Conservation (phyloP, 2,329 filamentous ascomycete genomes). For the Colletotrichum spaethianum region DNA sequence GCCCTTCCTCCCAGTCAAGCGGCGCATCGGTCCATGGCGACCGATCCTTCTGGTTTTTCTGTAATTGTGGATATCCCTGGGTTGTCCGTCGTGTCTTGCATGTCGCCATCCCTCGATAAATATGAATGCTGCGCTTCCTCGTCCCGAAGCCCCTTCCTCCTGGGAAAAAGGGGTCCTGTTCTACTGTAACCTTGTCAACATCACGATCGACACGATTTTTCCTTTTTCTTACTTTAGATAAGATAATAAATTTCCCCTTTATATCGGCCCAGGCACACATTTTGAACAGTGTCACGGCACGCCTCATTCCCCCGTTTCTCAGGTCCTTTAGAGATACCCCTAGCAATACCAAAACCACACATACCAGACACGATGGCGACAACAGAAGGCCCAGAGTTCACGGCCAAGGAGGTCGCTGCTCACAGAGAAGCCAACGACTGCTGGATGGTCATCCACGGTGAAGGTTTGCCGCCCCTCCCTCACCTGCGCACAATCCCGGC, state of each 20-base stretch:
- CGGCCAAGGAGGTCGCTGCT: constrained; percentile 59
- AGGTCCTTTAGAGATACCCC: constrained; percentile 20
- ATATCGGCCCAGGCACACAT: constrained; percentile 3
- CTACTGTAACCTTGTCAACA: constrained; percentile 5
- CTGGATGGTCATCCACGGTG: constrained; percentile 70
- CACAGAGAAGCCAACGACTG: constrained; percentile 64
- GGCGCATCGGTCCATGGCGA: background rate
- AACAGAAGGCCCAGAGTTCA: constrained; percentile 47
- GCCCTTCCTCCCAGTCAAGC: constrained; percentile 6
- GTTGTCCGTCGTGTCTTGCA: background rate
- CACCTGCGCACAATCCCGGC: background rate
- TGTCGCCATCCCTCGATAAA: constrained; percentile 31
- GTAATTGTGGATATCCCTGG: constrained; percentile 29
- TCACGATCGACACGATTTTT: constrained; percentile 6
- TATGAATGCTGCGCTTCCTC: constrained; percentile 17
- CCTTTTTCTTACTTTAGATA: background rate
- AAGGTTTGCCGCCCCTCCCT: constrained; percentile 55
- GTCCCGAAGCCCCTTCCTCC: constrained; percentile 10
- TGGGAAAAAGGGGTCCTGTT: constrained; percentile 4
- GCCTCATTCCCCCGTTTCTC: background rate
- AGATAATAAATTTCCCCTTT: constrained; percentile 12
- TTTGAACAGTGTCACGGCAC: background rate
- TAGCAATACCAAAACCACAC: background rate
- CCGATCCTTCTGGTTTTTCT: constrained; percentile 13
- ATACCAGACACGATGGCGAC: constrained; percentile 21